Percentiles rank a stretch among this genome's conserved stretches.
phyloP scores from a whole-genome alignment of 2,329 filamentous ascomycete genomes.

The Delphinella strobiligena region DNA sequence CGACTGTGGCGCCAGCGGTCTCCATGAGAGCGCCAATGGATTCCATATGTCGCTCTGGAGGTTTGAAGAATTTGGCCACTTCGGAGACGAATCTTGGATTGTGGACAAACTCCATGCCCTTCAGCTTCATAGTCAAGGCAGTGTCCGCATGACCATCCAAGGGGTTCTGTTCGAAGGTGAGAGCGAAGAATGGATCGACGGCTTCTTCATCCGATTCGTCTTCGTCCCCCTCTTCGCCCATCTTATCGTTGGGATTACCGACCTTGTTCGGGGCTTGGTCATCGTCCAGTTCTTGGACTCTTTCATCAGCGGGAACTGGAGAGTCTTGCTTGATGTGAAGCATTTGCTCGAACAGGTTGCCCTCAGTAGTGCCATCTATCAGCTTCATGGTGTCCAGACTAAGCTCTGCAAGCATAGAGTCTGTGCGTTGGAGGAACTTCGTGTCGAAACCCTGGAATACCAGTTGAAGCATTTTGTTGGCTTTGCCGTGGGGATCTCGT shows the following conservation, averaged over 20 bases:
- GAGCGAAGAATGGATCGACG: constrained; percentile 75
- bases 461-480: constrained; percentile 72
- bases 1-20: constrained; percentile 86
- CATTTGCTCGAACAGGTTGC: constrained; percentile 87
- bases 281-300: constrained; percentile 36
- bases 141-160: constrained; percentile 87
- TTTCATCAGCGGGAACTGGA: constrained; percentile 37
- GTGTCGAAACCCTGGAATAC: constrained; percentile 93
- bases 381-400: constrained; percentile 87
- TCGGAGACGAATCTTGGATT: constrained; percentile 89
- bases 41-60: constrained; percentile 94
- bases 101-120: constrained; percentile 93
- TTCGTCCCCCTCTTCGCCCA: constrained; percentile 25
- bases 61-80: constrained; percentile 88
- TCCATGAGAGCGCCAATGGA: constrained; percentile 95
- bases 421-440: constrained; percentile 77
- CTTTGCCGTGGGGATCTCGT: constrained; percentile 66
- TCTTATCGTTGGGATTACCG: constrained; percentile 25
- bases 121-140: constrained; percentile 78
- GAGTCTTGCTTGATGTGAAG: constrained; percentile 87
- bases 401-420: constrained; percentile 78
- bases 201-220: constrained; percentile 34
- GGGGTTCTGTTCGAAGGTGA: constrained; percentile 90
- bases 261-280: constrained; percentile 28
- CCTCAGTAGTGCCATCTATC: constrained; percentile 88